Evolutionary conservation across 495 filamentous ascomycete species (phyloP), one percentile per base, ranked within the genome.

Genomic region (Tuber magnatum): DNA sequence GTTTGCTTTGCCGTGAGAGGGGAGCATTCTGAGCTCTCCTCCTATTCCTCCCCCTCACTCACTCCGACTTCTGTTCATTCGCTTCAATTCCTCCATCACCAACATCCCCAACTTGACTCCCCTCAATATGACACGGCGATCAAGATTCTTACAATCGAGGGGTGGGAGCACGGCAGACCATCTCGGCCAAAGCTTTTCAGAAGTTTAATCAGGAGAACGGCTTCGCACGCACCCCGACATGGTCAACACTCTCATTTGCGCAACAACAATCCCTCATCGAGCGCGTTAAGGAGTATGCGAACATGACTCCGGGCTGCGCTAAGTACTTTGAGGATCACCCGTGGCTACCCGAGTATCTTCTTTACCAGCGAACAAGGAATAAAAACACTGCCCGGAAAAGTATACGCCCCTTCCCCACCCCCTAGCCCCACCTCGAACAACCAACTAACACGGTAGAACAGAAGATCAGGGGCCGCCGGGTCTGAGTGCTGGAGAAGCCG

Each of bases 301-400:
- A 65, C 56, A 65, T 65, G 28, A 65, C 56, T 20, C 56, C 56
- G 1, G 28, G 56, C 56, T 65, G 56, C 16, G 28, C 32, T 18
- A 65, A 35, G 56, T 65, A 65, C 56, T 65, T 65, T 65, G 56
- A 65, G 56, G 56, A 65, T 18, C 56, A 65, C 56, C 56, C 56
- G 56, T 65, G 56, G 56, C 14, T 65, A 65, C 56, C 56, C 56
- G 56, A 65, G 35, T 65, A 65, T 28, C 56, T 65, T 35, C 56
- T 65, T 20, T 65, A 65, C 56, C 56, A 65, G 56, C 56, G 56
- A 35, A 65, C 56, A 35, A 65, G 56, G 56, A 65, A 65, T 20
- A 65, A 65, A 28, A 65, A 65, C 56, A 65, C 56, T 65, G 28
- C 56, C 14, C 56, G 56, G 56, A 65, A 65, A 28, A 65, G 56